These are phyloP conservation scores for Papilionanthe hybrid DNA, from an alignment of 116 monocot species.

Conservation along the genomic window DNA sequence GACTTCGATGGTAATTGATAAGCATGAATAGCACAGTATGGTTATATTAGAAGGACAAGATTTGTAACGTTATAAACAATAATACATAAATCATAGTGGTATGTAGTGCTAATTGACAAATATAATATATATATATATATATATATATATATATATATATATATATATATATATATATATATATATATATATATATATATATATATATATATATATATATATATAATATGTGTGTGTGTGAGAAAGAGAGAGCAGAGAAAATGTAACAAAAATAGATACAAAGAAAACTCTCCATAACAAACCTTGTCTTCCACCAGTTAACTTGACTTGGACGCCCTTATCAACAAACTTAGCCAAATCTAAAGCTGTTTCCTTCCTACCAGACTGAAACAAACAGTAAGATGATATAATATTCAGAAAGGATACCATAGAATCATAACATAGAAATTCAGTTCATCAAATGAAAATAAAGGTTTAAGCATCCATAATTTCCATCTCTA, in stretches of 20 bases:
- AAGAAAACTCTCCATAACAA: background rate
- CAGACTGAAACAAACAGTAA: constrained; percentile 47
- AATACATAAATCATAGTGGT: background rate
- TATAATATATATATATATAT: background rate
- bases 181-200: too few relatives aligned
- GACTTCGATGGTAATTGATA: background rate
- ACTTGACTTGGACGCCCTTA: constrained; percentile 92
- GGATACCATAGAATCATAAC: background rate
- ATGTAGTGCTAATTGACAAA: background rate
- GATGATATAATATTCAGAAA: background rate
- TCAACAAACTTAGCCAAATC: constrained; percentile 91
- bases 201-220: too few relatives aligned
- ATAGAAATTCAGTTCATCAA: background rate
- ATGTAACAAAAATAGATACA: background rate
- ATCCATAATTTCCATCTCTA: background rate
- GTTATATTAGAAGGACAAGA: background rate
- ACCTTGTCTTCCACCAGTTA: constrained; percentile 92
- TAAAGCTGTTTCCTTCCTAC: constrained; percentile 78
- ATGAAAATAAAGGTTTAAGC: background rate
- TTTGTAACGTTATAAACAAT: background rate
- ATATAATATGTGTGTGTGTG: too few relatives aligned
- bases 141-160: too few relatives aligned
- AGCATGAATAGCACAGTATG: background rate
- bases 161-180: too few relatives aligned
- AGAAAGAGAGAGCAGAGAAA: too few relatives aligned